Evolutionary conservation across 148 eudicot genomes (phyloP).

Genomic region (Chenopodium suecicum): DNA sequence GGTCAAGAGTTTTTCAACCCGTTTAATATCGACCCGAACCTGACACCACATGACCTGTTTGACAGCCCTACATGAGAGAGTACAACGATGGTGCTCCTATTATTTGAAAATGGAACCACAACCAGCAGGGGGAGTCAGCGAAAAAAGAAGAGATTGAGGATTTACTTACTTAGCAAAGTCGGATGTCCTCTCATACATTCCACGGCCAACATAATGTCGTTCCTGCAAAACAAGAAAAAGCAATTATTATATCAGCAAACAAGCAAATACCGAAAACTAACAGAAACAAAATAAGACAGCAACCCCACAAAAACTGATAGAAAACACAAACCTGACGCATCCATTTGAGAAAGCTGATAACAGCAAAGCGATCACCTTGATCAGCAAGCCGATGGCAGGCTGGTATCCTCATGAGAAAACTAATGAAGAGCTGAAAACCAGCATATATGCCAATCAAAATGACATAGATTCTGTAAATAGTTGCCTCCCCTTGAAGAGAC

Average conservation of each 20-base stretch:
- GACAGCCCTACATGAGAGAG: too few species aligned
- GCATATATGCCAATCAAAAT: slow-evolving; percentile 74
- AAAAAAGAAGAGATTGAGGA: slow-evolving; percentile 15
- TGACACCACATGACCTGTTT: too few species aligned
- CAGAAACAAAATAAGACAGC: background rate
- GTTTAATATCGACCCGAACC: too few species aligned
- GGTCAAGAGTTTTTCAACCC: too few species aligned
- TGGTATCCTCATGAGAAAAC: slow-evolving; percentile 83
- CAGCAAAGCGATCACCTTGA: slow-evolving; percentile 69
- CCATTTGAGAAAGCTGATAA: slow-evolving; percentile 76
- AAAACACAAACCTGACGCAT: slow-evolving; percentile 82
- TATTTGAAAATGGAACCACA: background rate
- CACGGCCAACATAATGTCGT: slow-evolving; percentile 96
- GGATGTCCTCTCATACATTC: slow-evolving; percentile 90
- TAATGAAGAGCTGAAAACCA: slow-evolving; percentile 62
- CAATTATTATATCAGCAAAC: slow-evolving; percentile 10
- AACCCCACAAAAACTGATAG: background rate
- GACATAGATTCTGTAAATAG: slow-evolving; percentile 61
- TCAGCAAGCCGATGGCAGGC: slow-evolving; percentile 70
- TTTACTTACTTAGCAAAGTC: slow-evolving; percentile 81
- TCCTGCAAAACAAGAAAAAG: slow-evolving; percentile 48
- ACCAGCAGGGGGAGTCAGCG: background rate
- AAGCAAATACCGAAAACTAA: background rate
- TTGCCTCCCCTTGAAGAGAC: slow-evolving; percentile 58
- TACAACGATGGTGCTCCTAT: background rate